Base-by-base conservation (phyloP, 306 rosid genomes). In the Malus fusca region DNA sequence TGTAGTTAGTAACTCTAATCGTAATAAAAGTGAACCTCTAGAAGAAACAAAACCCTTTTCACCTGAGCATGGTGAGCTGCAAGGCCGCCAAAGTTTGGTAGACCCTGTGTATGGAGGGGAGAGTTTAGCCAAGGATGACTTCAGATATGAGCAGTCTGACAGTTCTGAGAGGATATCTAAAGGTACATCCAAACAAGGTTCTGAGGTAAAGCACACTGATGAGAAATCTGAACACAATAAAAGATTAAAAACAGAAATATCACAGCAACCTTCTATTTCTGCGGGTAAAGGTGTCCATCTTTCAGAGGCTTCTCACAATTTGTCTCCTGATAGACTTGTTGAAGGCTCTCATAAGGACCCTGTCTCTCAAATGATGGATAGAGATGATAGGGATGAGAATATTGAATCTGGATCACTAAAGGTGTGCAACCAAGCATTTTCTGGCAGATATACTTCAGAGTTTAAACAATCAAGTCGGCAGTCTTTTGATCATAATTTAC, bases 61-160 rank as follows among this genome's bases (percentile, higher is more conserved):
- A 73, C 87, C 87, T 23, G 82, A 88, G 78, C 81, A 62, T 72
- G 87, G 85, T 72, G 87, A 87, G 73, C 82, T 83, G 69, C 89
- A 74, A 82, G 91, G 87, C 43, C 86, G 75, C 79, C 92, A 88
- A 81, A 82, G 79, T 80, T 83, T 66, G 84, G 88, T 83, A 46
- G 93, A 87, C 72, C 85, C 92, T 84, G 87, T 90, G 81, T 92
- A 89, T 82, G 88, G 90, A 74, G 84, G 72, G 85, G 88, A 85
- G 80, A 80, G 79, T 81, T 71, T 80, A 64, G 80, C 82, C 56
- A 86, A 82, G 75, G 92, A 84, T 52, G 83, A 81, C 82, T 69
- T 74, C 66, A 85, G 85, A 84, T 81, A 76, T 77, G 97, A 89
- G 56, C 92, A 78, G 75, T 84, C 89, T 85, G 96, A 90, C 78